These are phyloP conservation scores for Selaginella moellendorffii DNA, from an alignment of 75 land plant genomes.

Conservation along the genomic window DNA sequence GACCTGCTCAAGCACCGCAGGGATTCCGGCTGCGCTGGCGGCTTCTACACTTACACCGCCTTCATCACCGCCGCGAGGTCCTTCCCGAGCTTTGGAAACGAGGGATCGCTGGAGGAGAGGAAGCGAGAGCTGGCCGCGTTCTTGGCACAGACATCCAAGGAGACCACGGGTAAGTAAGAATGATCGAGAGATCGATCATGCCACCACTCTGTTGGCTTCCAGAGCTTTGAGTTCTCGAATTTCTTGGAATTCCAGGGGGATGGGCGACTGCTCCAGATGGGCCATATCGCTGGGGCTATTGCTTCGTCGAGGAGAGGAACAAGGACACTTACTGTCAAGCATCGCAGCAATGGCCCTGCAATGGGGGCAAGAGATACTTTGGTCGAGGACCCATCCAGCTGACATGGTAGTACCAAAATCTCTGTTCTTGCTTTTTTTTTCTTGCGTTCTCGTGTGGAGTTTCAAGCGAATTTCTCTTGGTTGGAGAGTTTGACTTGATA, in stretches of 20 bases:
- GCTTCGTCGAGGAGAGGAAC: constrained; percentile 58
- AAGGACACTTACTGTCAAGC: constrained; percentile 30
- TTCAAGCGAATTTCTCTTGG: too few species aligned
- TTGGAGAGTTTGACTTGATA: too few species aligned
- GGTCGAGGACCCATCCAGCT: constrained; percentile 74
- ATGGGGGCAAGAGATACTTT: constrained; percentile 36
- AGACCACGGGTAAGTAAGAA: constrained; percentile 24
- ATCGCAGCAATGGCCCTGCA: too few species aligned
- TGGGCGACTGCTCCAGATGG: constrained; percentile 77
- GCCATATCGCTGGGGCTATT: constrained; percentile 67
- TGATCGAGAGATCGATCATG: too few species aligned
- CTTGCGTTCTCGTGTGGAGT: too few species aligned
- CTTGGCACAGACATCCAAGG: constrained; percentile 69
- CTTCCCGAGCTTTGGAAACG: constrained; percentile 35
- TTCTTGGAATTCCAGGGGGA: constrained; percentile 38
- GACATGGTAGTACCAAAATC: constrained; percentile 48
- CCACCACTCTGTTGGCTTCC: neutral
- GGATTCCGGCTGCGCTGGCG: too few species aligned
- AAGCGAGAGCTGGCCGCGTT: constrained; percentile 65
- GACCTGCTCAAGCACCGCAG: too few species aligned
- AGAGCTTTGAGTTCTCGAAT: neutral
- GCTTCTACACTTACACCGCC: too few species aligned
- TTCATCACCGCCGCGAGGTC: too few species aligned
- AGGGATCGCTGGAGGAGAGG: constrained; percentile 22
- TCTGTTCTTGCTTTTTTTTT: too few species aligned